Conservation (phyloP, 2,329 filamentous ascomycete species). For the Beauveria varroae region DNA sequence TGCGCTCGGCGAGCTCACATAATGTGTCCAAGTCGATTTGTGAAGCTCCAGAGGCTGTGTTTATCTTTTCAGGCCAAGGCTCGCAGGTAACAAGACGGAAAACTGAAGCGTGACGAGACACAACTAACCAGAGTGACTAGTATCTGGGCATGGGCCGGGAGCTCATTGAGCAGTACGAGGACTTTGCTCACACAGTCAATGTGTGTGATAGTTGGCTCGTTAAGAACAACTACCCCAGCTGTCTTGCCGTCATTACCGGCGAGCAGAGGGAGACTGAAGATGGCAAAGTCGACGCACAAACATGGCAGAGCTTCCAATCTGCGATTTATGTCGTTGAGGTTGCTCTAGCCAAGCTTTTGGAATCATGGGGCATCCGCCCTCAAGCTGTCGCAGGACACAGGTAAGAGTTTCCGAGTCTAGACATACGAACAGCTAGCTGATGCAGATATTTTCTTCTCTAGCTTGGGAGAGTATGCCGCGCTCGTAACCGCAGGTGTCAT, state of each 20-base stretch:
- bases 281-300: slow-evolving; percentile 4
- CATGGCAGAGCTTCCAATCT: slow-evolving; percentile 19
- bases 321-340: slow-evolving; percentile 26
- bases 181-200: background rate
- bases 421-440: background rate
- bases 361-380: slow-evolving; percentile 17
- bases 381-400: slow-evolving; percentile 19
- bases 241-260: background rate
- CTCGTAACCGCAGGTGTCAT: slow-evolving; percentile 16
- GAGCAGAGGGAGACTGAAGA: background rate
- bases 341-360: slow-evolving; percentile 21
- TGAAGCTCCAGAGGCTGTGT: background rate
- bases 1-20: background rate
- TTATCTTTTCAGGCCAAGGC: background rate
- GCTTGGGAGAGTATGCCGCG: slow-evolving; percentile 21
- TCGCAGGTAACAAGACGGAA: background rate
- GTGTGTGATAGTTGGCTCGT: background rate
- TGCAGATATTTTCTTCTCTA: background rate
- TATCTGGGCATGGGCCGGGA: background rate
- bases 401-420: slow-evolving; percentile 8
- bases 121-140: background rate
- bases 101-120: background rate
- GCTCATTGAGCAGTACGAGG: background rate
- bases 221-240: background rate
- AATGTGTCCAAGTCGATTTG: background rate